A percentile compares a stretch with the other conserved stretches of the same genome.
Conservation (phyloP, 352 stramenopile genomes). For the Phytophthora pistaciae region DNA sequence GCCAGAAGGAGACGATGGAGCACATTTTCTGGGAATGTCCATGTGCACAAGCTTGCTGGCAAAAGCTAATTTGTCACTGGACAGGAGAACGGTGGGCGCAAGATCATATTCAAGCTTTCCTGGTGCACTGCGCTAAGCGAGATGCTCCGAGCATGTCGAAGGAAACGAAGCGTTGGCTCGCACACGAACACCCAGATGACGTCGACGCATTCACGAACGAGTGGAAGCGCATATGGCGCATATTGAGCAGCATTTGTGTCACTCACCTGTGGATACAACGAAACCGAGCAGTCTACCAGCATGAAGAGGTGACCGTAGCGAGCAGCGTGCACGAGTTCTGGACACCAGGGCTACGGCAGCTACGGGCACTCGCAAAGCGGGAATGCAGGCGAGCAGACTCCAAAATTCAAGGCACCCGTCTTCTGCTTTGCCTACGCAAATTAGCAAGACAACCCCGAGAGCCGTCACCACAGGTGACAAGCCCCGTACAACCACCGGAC, state of each 20-base stretch:
- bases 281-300: not conserved
- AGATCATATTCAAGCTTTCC: not conserved
- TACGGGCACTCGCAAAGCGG: not conserved
- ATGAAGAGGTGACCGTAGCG: not conserved
- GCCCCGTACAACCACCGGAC: not conserved
- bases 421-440: not conserved
- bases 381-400: not conserved
- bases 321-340: not conserved
- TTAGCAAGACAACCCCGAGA: not conserved
- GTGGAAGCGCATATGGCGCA: not conserved
- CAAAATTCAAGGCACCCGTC: not conserved
- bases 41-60: not conserved
- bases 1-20: not conserved
- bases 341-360: not conserved
- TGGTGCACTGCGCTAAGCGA: not conserved
- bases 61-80: not conserved
- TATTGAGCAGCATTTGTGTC: not conserved
- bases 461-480: not conserved
- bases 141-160: not conserved
- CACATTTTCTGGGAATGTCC: conserved; percentile 5
- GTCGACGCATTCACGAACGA: not conserved
- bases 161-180: not conserved
- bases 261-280: not conserved
- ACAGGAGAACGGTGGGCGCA: not conserved
- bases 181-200: not conserved